phyloP scores from a whole-genome alignment of 352 stramenopile genomes.

The Pythium apleroticum region DNA sequence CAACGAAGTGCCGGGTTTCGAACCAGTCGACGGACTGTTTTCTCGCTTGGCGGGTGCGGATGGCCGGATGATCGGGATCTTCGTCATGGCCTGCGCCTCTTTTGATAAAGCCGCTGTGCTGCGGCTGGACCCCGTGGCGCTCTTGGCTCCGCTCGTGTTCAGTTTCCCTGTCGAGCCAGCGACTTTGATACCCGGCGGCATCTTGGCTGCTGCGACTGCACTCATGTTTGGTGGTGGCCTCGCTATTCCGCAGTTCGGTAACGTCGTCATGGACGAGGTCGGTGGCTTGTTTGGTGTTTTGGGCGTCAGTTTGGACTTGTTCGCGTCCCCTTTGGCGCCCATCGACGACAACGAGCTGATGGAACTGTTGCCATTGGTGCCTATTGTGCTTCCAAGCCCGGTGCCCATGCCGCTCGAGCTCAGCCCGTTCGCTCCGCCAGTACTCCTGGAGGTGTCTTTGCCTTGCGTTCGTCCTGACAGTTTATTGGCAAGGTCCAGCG shows the following conservation, averaged over 20 bases:
- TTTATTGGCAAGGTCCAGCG: conserved; percentile 78
- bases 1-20: conserved; percentile 35
- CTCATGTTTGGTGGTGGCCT: conserved; percentile 33
- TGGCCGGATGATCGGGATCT: conserved; percentile 75
- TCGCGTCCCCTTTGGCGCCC: conserved; percentile 37
- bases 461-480: conserved; percentile 41
- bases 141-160: conserved; percentile 40
- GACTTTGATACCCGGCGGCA: conserved; percentile 52
- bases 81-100: conserved; percentile 51
- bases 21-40: conserved; percentile 52
- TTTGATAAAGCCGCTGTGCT: conserved; percentile 42
- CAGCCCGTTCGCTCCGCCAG: not conserved
- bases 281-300: conserved; percentile 58
- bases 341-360: conserved; percentile 18
- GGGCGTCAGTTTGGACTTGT: conserved; percentile 37
- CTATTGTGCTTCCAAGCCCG: conserved; percentile 18
- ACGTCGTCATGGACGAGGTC: conserved; percentile 44
- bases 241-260: conserved; percentile 58
- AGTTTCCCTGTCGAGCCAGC: conserved; percentile 52
- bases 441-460: conserved; percentile 45
- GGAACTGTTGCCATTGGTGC: conserved; percentile 26
- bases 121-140: conserved; percentile 32
- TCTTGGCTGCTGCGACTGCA: conserved; percentile 32
- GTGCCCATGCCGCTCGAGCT: conserved; percentile 7
- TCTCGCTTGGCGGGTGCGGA: conserved; percentile 69